A percentile compares a stretch with the other conserved stretches of the same genome.
These are phyloP conservation scores for Sugiyamaella valdiviana DNA, from an alignment of 805 yeast species.

Conservation along the genomic window DNA sequence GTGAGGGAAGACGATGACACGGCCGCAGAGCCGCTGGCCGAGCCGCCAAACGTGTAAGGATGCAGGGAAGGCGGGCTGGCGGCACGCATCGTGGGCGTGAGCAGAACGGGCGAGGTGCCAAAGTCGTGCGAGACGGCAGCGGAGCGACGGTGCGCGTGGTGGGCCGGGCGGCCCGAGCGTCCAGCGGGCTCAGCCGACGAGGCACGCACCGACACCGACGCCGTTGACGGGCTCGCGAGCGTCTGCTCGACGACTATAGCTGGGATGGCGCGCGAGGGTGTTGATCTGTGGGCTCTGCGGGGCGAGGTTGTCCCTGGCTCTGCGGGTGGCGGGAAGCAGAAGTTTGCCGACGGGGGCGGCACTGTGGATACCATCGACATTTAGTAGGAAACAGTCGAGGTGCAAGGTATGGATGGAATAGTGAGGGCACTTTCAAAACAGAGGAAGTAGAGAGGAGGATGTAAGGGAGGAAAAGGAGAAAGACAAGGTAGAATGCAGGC, in stretches of 20 bases:
- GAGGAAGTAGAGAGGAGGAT: not conserved
- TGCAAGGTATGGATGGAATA: not conserved
- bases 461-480: not conserved
- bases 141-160: conserved; percentile 75
- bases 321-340: conserved; percentile 12
- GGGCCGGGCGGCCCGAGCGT: conserved; percentile 1
- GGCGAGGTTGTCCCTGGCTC: conserved; percentile 1
- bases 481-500: too few relatives aligned
- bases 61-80: not conserved
- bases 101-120: conserved; percentile 34
- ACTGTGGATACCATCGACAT: conserved; percentile 16
- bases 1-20: conserved; percentile 3
- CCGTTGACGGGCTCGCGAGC: not conserved
- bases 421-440: not conserved
- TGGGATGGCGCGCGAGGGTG: not conserved
- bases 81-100: not conserved
- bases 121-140: conserved; percentile 88
- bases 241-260: not conserved
- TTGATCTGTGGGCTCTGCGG: not conserved
- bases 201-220: not conserved
- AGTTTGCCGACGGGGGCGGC: conserved; percentile 9
- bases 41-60: conserved; percentile 8
- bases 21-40: conserved; percentile 10
- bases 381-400: not conserved
- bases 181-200: not conserved